Conservation (phyloP, 2,329 filamentous ascomycete species). For the Talaromyces sp. region DNA sequence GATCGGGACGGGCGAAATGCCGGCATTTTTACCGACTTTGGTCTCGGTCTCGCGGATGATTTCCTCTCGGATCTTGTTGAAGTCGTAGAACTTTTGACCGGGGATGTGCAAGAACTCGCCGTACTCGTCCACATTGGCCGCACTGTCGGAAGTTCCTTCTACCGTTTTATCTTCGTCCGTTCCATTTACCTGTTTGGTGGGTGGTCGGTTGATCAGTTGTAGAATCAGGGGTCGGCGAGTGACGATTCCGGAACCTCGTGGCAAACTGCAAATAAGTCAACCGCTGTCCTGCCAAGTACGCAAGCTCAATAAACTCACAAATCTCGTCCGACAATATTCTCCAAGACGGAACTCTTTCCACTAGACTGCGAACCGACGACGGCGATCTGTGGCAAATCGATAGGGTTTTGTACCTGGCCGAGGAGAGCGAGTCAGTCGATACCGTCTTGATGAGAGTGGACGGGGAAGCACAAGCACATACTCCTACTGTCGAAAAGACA, state of each 20-base stretch:
- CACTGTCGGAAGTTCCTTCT: conserved; percentile 69
- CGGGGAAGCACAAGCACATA: conserved; percentile 44
- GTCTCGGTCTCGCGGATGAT: conserved; percentile 94
- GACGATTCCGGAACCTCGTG: conserved; percentile 95
- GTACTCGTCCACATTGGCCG: conserved; percentile 93
- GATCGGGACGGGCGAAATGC: conserved; percentile 95
- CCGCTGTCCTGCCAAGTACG: conserved; percentile 22
- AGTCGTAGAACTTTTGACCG: conserved; percentile 96
- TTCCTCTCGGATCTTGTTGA: conserved; percentile 97
- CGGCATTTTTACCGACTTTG: conserved; percentile 93
- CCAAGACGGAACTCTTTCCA: conserved; percentile 97
- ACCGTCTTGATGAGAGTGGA: neutral
- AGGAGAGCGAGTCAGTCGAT: conserved; percentile 22
- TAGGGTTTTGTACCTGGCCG: conserved; percentile 87
- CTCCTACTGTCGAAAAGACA: conserved; percentile 96
- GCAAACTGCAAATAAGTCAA: conserved; percentile 61
- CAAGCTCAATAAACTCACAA: conserved; percentile 67
- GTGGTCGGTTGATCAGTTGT: conserved; percentile 90
- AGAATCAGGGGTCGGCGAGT: conserved; percentile 93
- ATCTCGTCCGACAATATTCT: conserved; percentile 98
- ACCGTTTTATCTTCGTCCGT: conserved; percentile 62
- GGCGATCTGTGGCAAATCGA: conserved; percentile 96
- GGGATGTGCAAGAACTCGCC: conserved; percentile 98
- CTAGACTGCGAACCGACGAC: conserved; percentile 98
- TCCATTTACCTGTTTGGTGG: conserved; percentile 68